phyloP scores from a whole-genome alignment of 768 basidiomycete genomes.

The Amylocystis lapponica region DNA sequence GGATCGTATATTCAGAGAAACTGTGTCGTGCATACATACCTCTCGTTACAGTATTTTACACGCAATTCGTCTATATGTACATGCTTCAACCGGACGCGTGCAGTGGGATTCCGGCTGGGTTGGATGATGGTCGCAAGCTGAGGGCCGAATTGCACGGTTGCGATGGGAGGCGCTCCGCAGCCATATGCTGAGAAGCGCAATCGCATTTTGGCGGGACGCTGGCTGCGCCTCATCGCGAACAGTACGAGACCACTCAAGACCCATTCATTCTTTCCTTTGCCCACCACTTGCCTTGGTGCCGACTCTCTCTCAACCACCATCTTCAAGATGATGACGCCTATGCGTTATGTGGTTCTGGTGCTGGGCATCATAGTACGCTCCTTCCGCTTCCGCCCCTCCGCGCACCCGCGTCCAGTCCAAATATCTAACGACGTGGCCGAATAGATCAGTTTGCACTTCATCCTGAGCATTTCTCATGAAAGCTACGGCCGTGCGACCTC shows the following conservation, averaged over 20 bases:
- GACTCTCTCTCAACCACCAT: too few relatives aligned
- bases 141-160: too few relatives aligned
- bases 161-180: too few relatives aligned
- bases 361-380: slow-evolving; percentile 26
- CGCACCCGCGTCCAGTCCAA: too few relatives aligned
- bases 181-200: too few relatives aligned
- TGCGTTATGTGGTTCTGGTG: slow-evolving; percentile 49
- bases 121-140: too few relatives aligned
- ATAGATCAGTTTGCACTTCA: slow-evolving; percentile 52
- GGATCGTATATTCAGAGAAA: slow-evolving; percentile 3
- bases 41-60: slow-evolving; percentile 10
- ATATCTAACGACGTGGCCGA: neutral
- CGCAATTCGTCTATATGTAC: slow-evolving; percentile 9
- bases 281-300: too few relatives aligned
- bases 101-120: neutral
- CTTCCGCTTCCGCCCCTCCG: neutral
- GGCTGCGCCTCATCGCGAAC: too few relatives aligned
- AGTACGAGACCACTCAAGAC: too few relatives aligned
- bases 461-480: slow-evolving; percentile 45
- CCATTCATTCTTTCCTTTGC: too few relatives aligned
- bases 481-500: slow-evolving; percentile 44
- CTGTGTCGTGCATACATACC: slow-evolving; percentile 8
- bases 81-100: slow-evolving; percentile 4
- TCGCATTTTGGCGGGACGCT: too few relatives aligned
- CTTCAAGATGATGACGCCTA: slow-evolving; percentile 49